Evolutionary conservation across 768 basidiomycete species (phyloP).

Genomic region (Cystobasidium ongulense): DNA sequence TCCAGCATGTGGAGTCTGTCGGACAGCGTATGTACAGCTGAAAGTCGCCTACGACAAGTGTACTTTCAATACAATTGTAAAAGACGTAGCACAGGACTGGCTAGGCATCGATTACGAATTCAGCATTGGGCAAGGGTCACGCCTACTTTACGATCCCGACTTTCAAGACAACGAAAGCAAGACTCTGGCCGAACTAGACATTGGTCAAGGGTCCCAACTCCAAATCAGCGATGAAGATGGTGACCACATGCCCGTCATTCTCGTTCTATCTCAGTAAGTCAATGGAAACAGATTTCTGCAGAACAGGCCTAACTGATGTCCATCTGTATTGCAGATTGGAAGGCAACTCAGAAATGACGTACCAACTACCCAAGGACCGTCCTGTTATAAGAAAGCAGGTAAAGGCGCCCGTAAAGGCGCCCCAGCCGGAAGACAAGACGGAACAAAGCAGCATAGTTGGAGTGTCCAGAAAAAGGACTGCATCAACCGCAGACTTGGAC

Average conservation of each 20-base stretch:
- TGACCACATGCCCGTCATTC: constrained; percentile 45
- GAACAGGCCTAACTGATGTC: too few species aligned
- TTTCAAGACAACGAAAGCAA: constrained; percentile 79
- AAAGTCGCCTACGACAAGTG: constrained; percentile 64
- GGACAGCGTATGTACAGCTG: constrained; percentile 70
- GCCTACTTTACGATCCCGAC: constrained; percentile 82
- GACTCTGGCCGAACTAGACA: constrained; percentile 70
- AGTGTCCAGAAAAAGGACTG: constrained; percentile 33
- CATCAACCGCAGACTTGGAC: constrained; percentile 37
- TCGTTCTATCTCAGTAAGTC: constrained; percentile 15
- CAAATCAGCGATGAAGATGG: constrained; percentile 82
- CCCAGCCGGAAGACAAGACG: neutral
- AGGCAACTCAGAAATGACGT: neutral
- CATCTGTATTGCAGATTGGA: neutral
- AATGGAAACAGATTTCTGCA: too few species aligned
- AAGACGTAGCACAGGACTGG: constrained; percentile 54
- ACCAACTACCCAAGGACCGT: neutral
- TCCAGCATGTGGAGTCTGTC: constrained; percentile 69
- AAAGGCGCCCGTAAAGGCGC: neutral
- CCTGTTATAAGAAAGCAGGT: neutral
- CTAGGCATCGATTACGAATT: constrained; percentile 50
- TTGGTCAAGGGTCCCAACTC: constrained; percentile 75
- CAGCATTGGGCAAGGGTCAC: constrained; percentile 75
- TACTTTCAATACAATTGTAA: constrained; percentile 64
- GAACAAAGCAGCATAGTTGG: neutral